phyloP scores from a whole-genome alignment of 352 stramenopile species.

The Phytopythium helicoides region DNA sequence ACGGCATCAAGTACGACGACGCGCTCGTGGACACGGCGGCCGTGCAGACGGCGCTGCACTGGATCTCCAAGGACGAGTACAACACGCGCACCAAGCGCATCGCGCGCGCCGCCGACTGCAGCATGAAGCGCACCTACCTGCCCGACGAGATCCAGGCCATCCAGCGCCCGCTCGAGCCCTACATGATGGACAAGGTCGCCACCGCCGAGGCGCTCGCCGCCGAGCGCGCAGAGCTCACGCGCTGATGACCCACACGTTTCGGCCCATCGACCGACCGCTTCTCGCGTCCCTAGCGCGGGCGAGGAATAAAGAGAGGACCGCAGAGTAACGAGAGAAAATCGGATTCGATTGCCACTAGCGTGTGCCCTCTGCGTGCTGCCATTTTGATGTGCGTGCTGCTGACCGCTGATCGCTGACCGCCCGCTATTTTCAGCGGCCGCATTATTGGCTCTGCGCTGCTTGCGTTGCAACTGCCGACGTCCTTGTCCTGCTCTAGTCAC shows the following conservation, averaged over 20 bases:
- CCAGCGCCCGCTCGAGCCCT: slow-evolving; percentile 76
- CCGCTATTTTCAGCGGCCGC: background rate
- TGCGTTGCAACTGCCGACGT: background rate
- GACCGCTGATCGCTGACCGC: too few species aligned
- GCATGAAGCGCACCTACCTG: slow-evolving; percentile 82
- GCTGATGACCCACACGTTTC: slow-evolving; percentile 54
- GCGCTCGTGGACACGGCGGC: slow-evolving; percentile 77
- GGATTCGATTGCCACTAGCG: too few species aligned
- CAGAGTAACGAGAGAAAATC: too few species aligned
- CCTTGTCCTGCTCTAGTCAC: background rate
- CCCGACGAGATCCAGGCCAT: slow-evolving; percentile 86
- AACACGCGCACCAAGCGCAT: slow-evolving; percentile 76
- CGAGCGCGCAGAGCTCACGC: slow-evolving; percentile 77
- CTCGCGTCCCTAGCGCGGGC: too few species aligned
- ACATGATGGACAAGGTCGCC: slow-evolving; percentile 59
- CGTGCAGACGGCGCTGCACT: slow-evolving; percentile 79
- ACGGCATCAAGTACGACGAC: slow-evolving; percentile 89
- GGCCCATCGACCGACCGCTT: background rate
- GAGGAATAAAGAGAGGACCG: too few species aligned
- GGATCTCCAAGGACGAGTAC: slow-evolving; percentile 77
- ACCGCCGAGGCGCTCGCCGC: slow-evolving; percentile 56
- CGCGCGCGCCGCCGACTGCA: slow-evolving; percentile 77
- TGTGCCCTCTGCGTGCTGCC: too few species aligned
- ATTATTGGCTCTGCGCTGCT: background rate
- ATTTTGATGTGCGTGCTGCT: too few species aligned